These are phyloP conservation scores for Quercus ilex DNA, from an alignment of 306 rosid species.

Conservation along the genomic window DNA sequence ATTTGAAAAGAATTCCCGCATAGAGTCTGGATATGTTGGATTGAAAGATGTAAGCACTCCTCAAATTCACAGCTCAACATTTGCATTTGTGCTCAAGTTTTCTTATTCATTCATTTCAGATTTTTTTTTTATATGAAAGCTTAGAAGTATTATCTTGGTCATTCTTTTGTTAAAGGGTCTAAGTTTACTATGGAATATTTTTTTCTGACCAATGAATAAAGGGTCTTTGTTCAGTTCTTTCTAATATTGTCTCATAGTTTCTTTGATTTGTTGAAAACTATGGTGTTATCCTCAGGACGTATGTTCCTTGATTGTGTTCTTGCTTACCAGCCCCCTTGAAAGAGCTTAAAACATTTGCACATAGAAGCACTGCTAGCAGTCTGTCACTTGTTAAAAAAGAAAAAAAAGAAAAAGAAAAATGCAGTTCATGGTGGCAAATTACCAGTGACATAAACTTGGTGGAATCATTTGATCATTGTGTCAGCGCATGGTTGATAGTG, in stretches of 20 bases:
- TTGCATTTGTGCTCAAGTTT: constrained; percentile 17
- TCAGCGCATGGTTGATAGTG: not conserved
- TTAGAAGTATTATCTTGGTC: constrained; percentile 1
- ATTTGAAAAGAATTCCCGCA: constrained; percentile 91
- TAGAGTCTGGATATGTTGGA: constrained; percentile 92
- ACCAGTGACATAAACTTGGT: not conserved
- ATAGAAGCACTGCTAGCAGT: not conserved
- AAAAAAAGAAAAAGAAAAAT: not conserved
- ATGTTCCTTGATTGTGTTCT: not conserved
- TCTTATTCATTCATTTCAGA: not conserved
- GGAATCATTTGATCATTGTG: not conserved
- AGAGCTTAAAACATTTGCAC: not conserved
- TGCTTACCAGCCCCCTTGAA: not conserved
- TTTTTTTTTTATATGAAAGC: not conserved
- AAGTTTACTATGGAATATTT: not conserved
- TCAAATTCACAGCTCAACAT: constrained; percentile 13
- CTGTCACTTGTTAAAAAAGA: not conserved
- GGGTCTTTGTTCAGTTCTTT: not conserved
- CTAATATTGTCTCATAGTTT: not conserved
- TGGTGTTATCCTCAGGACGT: not conserved
- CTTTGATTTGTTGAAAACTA: not conserved
- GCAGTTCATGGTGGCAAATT: not conserved
- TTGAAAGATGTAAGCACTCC: constrained; percentile 79
- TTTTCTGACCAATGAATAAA: not conserved
- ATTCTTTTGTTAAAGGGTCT: not conserved